A percentile compares a stretch with the other conserved stretches of the same genome.
Conservation (phyloP, 352 stramenopile genomes). For the Globisporangium middletonii region DNA sequence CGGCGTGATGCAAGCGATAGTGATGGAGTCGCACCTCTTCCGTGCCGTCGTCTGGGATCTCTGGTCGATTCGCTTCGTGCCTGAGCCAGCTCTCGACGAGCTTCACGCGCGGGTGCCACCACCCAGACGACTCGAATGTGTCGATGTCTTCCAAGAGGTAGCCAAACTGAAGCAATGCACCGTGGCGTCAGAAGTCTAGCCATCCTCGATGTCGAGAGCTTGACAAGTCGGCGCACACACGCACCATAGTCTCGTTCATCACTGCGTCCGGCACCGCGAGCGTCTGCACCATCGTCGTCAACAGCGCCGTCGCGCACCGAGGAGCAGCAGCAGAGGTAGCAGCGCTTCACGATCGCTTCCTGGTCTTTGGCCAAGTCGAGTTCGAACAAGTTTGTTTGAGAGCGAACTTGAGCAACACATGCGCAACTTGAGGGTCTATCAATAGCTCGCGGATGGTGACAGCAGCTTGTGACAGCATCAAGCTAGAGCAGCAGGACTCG, state of each 20-base stretch:
- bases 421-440: too few species aligned
- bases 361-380: too few species aligned
- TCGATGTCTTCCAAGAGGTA: slow-evolving; percentile 49
- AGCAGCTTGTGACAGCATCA: too few species aligned
- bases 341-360: too few species aligned
- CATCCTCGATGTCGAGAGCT: neutral
- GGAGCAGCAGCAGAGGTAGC: too few species aligned
- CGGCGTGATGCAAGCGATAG: neutral
- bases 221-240: neutral
- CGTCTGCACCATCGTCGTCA: neutral
- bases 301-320: too few species aligned
- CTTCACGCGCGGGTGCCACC: slow-evolving; percentile 66
- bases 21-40: slow-evolving; percentile 39
- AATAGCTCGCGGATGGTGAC: too few species aligned
- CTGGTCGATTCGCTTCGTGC: slow-evolving; percentile 47
- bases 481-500: too few species aligned
- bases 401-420: too few species aligned
- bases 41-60: slow-evolving; percentile 59
- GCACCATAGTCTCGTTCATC: neutral
- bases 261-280: neutral
- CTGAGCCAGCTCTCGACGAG: slow-evolving; percentile 67
- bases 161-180: slow-evolving; percentile 21
- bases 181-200: neutral
- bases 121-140: slow-evolving; percentile 31
- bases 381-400: too few species aligned